Conservation (phyloP, 352 stramenopile species). For the Blastocystis sp. region DNA sequence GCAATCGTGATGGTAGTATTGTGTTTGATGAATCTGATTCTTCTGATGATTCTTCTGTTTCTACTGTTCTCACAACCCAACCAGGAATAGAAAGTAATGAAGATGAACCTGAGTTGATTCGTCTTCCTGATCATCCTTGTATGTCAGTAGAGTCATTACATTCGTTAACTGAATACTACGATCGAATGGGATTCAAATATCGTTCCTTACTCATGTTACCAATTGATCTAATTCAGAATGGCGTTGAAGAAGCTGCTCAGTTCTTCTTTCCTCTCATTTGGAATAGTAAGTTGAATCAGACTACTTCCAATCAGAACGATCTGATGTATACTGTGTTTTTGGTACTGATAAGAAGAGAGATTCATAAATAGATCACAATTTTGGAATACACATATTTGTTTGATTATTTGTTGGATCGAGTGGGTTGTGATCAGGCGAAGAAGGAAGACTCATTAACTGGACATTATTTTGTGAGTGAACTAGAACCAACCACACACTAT, state of each 20-base stretch:
- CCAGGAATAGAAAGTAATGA: no score
- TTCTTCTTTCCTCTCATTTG: constrained; percentile 3
- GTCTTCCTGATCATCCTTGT: no score
- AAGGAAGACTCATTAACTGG: not conserved
- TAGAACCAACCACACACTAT: not conserved
- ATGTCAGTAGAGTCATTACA: not conserved
- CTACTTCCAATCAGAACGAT: not conserved
- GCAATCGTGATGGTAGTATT: not conserved
- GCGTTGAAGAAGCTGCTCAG: constrained; percentile 11
- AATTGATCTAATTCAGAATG: not conserved
- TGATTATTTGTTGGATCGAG: not conserved
- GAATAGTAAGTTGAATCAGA: not conserved
- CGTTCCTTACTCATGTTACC: not conserved
- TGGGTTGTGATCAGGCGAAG: not conserved
- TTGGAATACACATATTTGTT: not conserved
- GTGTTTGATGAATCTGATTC: not conserved
- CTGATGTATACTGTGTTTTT: constrained; percentile 31
- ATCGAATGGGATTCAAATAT: not conserved
- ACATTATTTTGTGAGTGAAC: not conserved
- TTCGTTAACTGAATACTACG: constrained; percentile 9
- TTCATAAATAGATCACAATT: not conserved
- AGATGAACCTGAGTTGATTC: no score
- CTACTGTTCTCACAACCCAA: no score
- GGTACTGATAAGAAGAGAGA: not conserved
- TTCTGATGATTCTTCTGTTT: not conserved